Evolutionary conservation across 257 asterid genomes (phyloP).

Genomic region (Verbascum thapsus): DNA sequence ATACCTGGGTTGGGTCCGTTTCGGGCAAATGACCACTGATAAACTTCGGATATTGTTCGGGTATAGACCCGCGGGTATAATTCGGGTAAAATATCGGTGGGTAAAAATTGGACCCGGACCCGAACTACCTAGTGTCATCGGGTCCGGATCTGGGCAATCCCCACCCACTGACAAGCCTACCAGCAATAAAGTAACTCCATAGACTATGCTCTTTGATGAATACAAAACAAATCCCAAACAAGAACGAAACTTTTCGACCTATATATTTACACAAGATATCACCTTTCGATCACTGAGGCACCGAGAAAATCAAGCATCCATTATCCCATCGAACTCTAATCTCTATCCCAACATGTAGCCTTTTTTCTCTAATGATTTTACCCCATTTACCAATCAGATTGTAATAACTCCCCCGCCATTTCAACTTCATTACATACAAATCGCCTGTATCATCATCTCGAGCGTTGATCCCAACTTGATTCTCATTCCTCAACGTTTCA

Average conservation of each 20-base stretch:
- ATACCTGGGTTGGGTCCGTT: no score
- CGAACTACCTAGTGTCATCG: no score
- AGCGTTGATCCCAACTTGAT: slow-evolving; percentile 50
- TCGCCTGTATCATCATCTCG: slow-evolving; percentile 60
- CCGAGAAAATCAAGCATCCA: slow-evolving; percentile 56
- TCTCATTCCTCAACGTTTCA: slow-evolving; percentile 52
- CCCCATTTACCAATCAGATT: slow-evolving; percentile 62
- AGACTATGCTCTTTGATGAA: slow-evolving; percentile 19
- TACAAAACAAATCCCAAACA: slow-evolving; percentile 16
- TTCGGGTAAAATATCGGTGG: no score
- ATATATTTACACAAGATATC: slow-evolving; percentile 34
- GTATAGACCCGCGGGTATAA: no score
- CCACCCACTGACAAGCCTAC: no score
- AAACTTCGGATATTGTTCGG: no score
- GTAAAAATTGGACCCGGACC: no score
- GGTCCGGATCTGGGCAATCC: no score
- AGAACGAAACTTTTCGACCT: slow-evolving; percentile 31
- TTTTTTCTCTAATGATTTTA: slow-evolving; percentile 52
- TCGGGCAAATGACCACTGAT: no score
- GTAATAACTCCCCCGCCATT: no score
- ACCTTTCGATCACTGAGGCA: slow-evolving; percentile 42
- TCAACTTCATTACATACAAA: slow-evolving; percentile 43
- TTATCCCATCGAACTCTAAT: slow-evolving; percentile 60
- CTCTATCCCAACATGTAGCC: slow-evolving; percentile 55
- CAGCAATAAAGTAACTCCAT: background rate